Evolutionary conservation across 177 flowering plant species (phyloP).

Genomic region (Vitis hybrid): DNA sequence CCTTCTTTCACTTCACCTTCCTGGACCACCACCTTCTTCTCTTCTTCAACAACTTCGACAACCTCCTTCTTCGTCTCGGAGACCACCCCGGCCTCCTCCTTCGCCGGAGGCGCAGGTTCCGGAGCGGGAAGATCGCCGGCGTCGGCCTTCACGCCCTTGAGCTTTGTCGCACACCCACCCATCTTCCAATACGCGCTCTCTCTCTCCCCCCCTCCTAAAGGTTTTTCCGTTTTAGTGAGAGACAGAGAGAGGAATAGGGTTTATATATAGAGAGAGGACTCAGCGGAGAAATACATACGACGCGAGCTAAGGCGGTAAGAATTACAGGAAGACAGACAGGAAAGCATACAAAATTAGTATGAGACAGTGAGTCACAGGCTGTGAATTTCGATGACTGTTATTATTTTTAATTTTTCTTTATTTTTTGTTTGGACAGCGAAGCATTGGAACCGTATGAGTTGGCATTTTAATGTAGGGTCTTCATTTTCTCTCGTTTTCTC

Average conservation of each 20-base stretch:
- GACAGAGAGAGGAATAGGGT: not conserved
- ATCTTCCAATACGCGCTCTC: constrained; percentile 8
- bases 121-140: constrained; percentile 8
- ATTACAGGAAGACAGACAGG: not conserved
- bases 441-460: not conserved
- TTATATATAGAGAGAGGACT: too few relatives aligned
- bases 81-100: constrained; percentile 7
- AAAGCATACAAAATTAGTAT: not conserved
- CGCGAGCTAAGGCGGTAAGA: too few relatives aligned
- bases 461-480: not conserved
- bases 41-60: constrained; percentile 1
- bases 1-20: not conserved
- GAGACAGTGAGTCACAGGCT: constrained; percentile 2
- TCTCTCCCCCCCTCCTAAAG: constrained; percentile 8
- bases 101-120: constrained; percentile 9
- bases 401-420: not conserved
- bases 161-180: constrained; percentile 51
- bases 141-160: constrained; percentile 23
- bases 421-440: not conserved
- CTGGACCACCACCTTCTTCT: constrained; percentile 12
- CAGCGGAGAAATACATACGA: too few relatives aligned
- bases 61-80: constrained; percentile 1
- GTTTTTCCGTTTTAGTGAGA: not conserved
- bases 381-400: not conserved
- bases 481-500: too few relatives aligned